Evolutionary conservation across 495 filamentous ascomycete species (phyloP).

Genomic region (Penicillium coprophilum): DNA sequence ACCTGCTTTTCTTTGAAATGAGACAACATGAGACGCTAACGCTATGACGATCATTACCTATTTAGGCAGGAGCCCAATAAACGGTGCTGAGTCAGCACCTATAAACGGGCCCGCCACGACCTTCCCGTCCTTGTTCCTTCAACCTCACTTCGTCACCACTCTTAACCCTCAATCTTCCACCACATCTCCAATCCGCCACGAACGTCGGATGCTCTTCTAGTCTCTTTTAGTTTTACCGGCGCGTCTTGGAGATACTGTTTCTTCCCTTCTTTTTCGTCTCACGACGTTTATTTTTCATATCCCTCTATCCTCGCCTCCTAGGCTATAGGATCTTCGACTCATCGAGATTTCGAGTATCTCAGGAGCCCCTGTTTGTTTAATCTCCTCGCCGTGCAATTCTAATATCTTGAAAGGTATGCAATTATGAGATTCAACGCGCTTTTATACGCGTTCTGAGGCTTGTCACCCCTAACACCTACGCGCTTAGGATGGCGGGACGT

Average conservation of each 20-base stretch:
- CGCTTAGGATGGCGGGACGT: constrained; percentile 1
- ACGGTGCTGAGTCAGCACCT: neutral
- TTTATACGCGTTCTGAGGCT: neutral
- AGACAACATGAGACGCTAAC: neutral
- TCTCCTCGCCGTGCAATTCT: neutral
- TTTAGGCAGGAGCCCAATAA: neutral
- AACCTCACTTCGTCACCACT: constrained; percentile 1
- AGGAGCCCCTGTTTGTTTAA: neutral
- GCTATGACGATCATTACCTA: neutral
- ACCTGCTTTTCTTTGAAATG: neutral
- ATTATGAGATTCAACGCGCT: neutral
- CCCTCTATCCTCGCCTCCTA: neutral
- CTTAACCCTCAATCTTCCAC: neutral
- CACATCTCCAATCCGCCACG: neutral
- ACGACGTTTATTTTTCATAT: neutral
- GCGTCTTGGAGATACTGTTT: neutral
- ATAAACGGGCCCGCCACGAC: neutral
- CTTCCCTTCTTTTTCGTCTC: neutral
- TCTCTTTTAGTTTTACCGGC: neutral
- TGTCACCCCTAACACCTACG: neutral
- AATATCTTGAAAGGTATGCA: neutral
- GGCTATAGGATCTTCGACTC: constrained; percentile 3
- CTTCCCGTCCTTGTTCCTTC: neutral
- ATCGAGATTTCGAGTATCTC: neutral
- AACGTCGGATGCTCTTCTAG: neutral